Evolutionary conservation across 108 stramenopile species (phyloP).

Genomic region (Pseudonitzschia multiseries): DNA sequence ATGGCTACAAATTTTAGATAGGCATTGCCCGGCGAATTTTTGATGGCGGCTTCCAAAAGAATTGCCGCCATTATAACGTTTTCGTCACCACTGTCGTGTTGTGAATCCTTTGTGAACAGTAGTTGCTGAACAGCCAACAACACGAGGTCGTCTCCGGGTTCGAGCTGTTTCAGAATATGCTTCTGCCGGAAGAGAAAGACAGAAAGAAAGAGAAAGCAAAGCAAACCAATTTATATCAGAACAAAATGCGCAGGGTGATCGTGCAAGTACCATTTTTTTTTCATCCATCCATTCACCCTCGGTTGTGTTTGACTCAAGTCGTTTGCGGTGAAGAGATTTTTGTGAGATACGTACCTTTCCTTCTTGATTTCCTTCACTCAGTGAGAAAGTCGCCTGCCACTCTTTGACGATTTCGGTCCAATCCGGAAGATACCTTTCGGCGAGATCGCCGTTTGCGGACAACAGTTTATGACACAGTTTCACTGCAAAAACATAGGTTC

Average conservation of each 20-base stretch:
- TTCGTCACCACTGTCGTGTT: slow-evolving; percentile 7
- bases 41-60: slow-evolving; percentile 65
- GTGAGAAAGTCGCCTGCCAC: slow-evolving; percentile 41
- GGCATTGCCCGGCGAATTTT: slow-evolving; percentile 77
- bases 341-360: slow-evolving; percentile 20
- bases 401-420: slow-evolving; percentile 42
- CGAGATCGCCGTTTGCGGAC: slow-evolving; percentile 18
- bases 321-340: not conserved
- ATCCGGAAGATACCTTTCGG: slow-evolving; percentile 32
- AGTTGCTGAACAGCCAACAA: slow-evolving; percentile 56
- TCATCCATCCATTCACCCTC: not conserved
- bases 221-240: not conserved
- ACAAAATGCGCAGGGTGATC: not conserved
- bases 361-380: slow-evolving; percentile 17
- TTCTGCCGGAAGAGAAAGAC: not conserved
- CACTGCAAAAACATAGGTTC: slow-evolving; percentile 61
- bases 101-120: slow-evolving; percentile 15
- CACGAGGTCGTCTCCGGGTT: slow-evolving; percentile 77
- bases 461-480: slow-evolving; percentile 55
- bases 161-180: slow-evolving; percentile 59
- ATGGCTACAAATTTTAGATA: slow-evolving; percentile 71
- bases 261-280: not conserved
- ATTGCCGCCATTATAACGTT: slow-evolving; percentile 38
- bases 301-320: too few species aligned
- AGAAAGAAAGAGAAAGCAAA: not conserved